These are phyloP conservation scores for Leucocoprinus leucothites DNA, from an alignment of 768 basidiomycete genomes.

Conservation along the genomic window DNA sequence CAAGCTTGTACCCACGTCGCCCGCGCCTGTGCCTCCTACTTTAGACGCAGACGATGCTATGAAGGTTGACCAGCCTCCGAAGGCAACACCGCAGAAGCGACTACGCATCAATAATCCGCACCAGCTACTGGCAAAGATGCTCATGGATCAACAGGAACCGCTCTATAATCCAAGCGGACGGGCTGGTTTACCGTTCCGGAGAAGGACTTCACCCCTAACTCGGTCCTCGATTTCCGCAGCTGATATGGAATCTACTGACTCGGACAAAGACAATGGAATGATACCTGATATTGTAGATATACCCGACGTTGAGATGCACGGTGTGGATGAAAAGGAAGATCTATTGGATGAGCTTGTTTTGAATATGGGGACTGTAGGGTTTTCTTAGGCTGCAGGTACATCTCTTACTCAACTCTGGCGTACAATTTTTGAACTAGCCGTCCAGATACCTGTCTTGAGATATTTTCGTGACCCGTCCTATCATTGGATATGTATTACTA, in stretches of 20 bases:
- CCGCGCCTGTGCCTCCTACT: background rate
- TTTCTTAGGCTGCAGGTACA: background rate
- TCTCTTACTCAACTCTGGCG: background rate
- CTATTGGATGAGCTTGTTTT: background rate
- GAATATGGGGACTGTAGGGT: background rate
- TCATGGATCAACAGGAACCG: constrained; percentile 10
- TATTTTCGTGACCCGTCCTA: too few relatives aligned
- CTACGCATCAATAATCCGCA: constrained; percentile 5
- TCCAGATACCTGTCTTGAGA: too few relatives aligned
- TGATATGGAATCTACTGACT: background rate
- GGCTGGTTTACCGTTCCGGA: background rate
- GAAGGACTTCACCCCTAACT: background rate
- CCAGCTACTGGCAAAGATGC: constrained; percentile 11
- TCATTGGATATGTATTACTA: too few relatives aligned
- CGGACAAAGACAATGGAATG: background rate
- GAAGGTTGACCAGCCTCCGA: constrained; percentile 1
- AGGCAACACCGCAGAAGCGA: background rate
- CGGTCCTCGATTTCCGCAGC: background rate
- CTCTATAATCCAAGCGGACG: constrained; percentile 2
- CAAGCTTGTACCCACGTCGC: background rate
- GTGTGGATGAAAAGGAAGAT: background rate
- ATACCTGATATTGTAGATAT: background rate
- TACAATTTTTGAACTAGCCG: too few relatives aligned
- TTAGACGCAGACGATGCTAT: constrained; percentile 1
- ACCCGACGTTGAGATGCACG: background rate